These are phyloP conservation scores for Trichoderma sp. DNA, from an alignment of 2,329 filamentous ascomycete species.

Conservation along the genomic window DNA sequence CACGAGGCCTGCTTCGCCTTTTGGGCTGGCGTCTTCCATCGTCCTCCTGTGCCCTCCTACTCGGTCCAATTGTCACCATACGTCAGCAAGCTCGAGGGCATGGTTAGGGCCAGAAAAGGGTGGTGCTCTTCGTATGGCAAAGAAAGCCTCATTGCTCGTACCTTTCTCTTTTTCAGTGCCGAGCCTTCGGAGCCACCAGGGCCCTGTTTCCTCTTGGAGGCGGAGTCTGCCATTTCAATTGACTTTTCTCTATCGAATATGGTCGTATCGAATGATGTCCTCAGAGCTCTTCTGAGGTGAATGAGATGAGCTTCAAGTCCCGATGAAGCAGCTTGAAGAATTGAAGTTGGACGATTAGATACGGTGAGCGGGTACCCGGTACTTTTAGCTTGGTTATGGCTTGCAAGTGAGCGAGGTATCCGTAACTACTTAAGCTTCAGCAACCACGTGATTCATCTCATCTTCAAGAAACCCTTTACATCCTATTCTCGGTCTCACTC, in stretches of 20 bases:
- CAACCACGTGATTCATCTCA: conserved; percentile 2
- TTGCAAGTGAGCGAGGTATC: not conserved
- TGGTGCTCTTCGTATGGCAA: conserved; percentile 23
- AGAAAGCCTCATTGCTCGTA: conserved; percentile 28
- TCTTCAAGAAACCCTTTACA: not conserved
- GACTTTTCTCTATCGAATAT: not conserved
- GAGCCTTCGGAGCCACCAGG: conserved; percentile 36
- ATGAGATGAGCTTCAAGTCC: not conserved
- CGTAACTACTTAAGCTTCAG: not conserved
- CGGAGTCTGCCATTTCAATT: conserved; percentile 38
- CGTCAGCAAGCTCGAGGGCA: not conserved
- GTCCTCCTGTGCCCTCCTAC: conserved; percentile 56
- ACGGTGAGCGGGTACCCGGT: not conserved
- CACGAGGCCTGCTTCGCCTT: conserved; percentile 51
- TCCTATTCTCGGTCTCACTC: no score
- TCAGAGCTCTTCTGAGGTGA: not conserved
- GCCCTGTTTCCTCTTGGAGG: conserved; percentile 43
- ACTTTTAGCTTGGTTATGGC: not conserved
- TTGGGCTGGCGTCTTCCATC: conserved; percentile 65
- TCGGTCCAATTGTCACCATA: not conserved
- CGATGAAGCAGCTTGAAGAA: not conserved
- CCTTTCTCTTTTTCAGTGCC: conserved; percentile 47
- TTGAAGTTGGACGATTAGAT: conserved; percentile 10
- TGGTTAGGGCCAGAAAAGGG: no score
- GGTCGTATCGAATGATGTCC: not conserved